A percentile compares a stretch with the other conserved stretches of the same genome.
These are phyloP conservation scores for Kwoniella pini DNA, from an alignment of 768 basidiomycete species.

Conservation along the genomic window DNA sequence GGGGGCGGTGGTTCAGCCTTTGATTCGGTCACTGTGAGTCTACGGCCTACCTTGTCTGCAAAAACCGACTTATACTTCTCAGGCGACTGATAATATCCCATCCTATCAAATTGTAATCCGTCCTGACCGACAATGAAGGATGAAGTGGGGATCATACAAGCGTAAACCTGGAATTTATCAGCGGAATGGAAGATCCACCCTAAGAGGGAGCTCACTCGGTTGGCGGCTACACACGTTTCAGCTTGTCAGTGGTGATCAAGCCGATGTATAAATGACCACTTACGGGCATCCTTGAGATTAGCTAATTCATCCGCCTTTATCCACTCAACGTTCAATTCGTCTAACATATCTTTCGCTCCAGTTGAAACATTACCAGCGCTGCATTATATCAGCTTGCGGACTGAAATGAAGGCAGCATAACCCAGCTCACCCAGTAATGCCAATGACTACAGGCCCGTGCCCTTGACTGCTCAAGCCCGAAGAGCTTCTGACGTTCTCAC, in stretches of 20 bases:
- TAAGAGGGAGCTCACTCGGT: neutral
- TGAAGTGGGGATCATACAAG: constrained; percentile 44
- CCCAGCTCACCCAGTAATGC: constrained; percentile 71
- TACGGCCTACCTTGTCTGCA: constrained; percentile 62
- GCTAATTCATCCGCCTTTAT: constrained; percentile 65
- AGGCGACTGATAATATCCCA: constrained; percentile 74
- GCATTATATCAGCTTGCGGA: constrained; percentile 2
- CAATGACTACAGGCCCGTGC: constrained; percentile 76
- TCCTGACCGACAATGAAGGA: constrained; percentile 69
- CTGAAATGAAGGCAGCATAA: constrained; percentile 1
- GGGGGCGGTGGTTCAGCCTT: neutral
- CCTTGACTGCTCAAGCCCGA: constrained; percentile 64
- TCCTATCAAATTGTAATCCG: constrained; percentile 64
- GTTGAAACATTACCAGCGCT: constrained; percentile 80
- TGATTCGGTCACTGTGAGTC: neutral
- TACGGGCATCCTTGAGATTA: constrained; percentile 9
- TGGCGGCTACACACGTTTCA: neutral
- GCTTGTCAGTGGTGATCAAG: no score
- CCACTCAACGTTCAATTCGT: constrained; percentile 67
- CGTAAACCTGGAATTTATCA: constrained; percentile 33
- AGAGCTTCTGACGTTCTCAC: constrained; percentile 59
- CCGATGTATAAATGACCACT: no score
- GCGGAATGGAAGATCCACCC: neutral
- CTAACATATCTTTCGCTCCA: constrained; percentile 71
- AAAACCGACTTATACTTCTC: constrained; percentile 68